These are phyloP conservation scores for Dispira simplex DNA, from an alignment of 192 early-diverging fungal genomes.

Conservation along the genomic window DNA sequence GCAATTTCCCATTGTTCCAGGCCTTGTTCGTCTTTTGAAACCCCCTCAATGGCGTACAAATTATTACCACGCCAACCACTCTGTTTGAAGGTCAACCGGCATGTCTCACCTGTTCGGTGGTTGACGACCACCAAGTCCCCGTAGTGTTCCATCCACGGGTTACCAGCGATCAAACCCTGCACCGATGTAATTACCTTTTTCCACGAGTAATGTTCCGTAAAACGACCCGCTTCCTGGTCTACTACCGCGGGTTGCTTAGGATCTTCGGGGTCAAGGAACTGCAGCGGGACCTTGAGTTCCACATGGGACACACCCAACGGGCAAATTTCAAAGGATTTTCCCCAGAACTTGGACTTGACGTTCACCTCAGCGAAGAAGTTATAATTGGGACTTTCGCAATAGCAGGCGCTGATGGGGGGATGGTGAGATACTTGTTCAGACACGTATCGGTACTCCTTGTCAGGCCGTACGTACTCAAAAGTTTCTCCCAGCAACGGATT, in stretches of 20 bases:
- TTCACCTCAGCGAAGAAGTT: constrained; percentile 76
- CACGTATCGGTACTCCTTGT: constrained; percentile 65
- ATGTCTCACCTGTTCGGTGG: constrained; percentile 68
- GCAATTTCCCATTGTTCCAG: constrained; percentile 40
- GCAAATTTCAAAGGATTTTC: constrained; percentile 63
- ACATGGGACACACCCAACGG: constrained; percentile 74
- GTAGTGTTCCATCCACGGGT: constrained; percentile 69
- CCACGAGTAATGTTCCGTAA: constrained; percentile 70
- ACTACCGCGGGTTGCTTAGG: constrained; percentile 16
- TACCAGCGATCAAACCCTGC: constrained; percentile 74
- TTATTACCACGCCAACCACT: constrained; percentile 56
- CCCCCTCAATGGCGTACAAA: constrained; percentile 41
- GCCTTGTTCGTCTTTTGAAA: constrained; percentile 30
- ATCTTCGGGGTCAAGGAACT: constrained; percentile 27
- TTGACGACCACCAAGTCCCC: constrained; percentile 75
- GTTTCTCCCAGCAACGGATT: constrained; percentile 86
- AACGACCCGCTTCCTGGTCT: constrained; percentile 34
- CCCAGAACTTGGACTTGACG: constrained; percentile 76
- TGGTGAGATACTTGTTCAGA: constrained; percentile 85
- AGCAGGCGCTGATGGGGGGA: constrained; percentile 80
- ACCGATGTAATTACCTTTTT: constrained; percentile 78
- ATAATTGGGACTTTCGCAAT: constrained; percentile 68
- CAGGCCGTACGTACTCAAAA: constrained; percentile 64
- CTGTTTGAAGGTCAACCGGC: constrained; percentile 60
- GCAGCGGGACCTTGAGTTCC: constrained; percentile 47